These are phyloP conservation scores for Tetrapisispora nanseiensis DNA, from an alignment of 805 yeast genomes.

Conservation along the genomic window DNA sequence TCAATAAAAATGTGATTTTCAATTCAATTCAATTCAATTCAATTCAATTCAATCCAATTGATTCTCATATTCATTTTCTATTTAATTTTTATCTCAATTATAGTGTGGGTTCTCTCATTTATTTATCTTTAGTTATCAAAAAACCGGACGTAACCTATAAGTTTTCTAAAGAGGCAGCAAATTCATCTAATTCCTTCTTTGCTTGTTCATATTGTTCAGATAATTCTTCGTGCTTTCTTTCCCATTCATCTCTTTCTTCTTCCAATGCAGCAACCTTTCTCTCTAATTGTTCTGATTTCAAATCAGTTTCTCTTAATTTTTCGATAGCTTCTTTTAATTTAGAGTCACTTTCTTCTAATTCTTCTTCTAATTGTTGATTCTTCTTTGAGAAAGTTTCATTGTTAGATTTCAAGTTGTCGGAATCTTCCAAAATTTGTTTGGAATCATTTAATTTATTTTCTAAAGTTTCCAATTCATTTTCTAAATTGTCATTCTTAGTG, in stretches of 20 bases:
- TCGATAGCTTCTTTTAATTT: constrained; percentile 88
- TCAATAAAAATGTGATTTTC: no score
- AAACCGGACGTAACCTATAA: constrained; percentile 16
- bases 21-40: no score
- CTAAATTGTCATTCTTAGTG: constrained; percentile 84
- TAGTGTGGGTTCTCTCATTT: no score
- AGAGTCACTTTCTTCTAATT: constrained; percentile 74
- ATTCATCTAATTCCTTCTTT: constrained; percentile 91
- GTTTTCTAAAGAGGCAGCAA: constrained; percentile 85
- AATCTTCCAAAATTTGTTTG: constrained; percentile 85
- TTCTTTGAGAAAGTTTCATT: constrained; percentile 88
- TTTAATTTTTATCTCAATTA: no score
- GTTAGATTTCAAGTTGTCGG: constrained; percentile 75
- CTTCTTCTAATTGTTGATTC: constrained; percentile 80
- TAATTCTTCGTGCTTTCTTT: constrained; percentile 83
- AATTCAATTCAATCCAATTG: no score
- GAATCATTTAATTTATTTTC: constrained; percentile 20
- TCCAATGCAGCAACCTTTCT: constrained; percentile 88
- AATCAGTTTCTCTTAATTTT: constrained; percentile 88
- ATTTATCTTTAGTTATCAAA: no score
- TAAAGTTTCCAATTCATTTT: constrained; percentile 63
- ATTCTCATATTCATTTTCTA: no score
- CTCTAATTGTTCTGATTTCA: constrained; percentile 92
- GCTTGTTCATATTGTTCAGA: constrained; percentile 72
- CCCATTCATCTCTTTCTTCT: constrained; percentile 84